Conservation (phyloP, 2,329 filamentous ascomycete genomes). For the Trichoderma simmonsii region DNA sequence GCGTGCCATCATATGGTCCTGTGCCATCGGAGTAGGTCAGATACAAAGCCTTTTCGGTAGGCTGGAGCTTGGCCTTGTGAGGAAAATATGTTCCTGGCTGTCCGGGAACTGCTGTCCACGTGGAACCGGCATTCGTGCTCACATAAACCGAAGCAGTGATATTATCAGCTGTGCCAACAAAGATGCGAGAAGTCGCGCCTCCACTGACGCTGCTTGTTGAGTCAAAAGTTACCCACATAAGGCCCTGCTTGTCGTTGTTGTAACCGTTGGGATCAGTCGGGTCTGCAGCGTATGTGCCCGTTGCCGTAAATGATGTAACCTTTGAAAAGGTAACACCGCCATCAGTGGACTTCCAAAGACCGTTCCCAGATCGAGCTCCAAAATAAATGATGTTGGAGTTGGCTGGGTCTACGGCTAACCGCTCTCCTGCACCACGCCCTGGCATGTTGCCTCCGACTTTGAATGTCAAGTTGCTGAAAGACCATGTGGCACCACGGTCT, state of each 20-base stretch:
- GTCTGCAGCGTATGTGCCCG: not conserved
- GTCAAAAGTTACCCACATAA: conserved; percentile 11
- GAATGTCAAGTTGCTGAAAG: conserved; percentile 4
- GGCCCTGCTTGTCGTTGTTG: conserved; percentile 6
- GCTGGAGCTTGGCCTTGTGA: conserved; percentile 11
- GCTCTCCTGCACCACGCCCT: conserved; percentile 1
- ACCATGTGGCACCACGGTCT: conserved; percentile 6
- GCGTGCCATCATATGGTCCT: conserved; percentile 3
- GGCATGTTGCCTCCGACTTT: conserved; percentile 13
- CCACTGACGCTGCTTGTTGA: conserved; percentile 1
- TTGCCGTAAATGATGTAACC: conserved; percentile 5
- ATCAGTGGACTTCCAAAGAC: conserved; percentile 10
- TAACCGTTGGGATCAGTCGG: conserved; percentile 1
- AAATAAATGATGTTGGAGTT: conserved; percentile 11
- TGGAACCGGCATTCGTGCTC: conserved; percentile 11
- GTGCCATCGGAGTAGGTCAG: conserved; percentile 7
- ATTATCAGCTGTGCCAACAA: conserved; percentile 11
- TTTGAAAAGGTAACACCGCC: conserved; percentile 13
- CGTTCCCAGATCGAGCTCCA: conserved; percentile 11
- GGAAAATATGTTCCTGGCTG: conserved; percentile 13
- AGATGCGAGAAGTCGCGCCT: conserved; percentile 1
- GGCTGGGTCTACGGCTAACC: conserved; percentile 1
- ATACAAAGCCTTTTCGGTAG: conserved; percentile 5
- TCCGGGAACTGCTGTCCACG: not conserved
- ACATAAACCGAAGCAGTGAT: conserved; percentile 12